phyloP scores from a whole-genome alignment of 73 alveolate genomes.

The Paramecium pentaurelia region DNA sequence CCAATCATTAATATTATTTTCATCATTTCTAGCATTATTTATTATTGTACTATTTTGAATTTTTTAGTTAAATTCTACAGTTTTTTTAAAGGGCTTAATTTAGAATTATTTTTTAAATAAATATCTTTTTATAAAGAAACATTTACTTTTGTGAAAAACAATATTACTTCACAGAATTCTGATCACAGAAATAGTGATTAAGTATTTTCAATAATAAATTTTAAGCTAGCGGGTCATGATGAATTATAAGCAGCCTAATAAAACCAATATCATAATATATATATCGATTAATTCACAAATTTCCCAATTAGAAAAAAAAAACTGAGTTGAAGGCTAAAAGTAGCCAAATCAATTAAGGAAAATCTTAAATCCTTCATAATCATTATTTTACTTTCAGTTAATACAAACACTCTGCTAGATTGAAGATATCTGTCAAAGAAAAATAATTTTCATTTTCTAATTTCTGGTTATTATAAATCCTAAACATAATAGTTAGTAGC shows the following conservation, averaged over 20 bases:
- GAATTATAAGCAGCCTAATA: background rate
- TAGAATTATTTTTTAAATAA: no score
- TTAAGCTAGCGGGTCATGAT: background rate
- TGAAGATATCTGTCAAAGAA: background rate
- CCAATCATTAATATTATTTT: background rate
- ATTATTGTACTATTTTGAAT: no score
- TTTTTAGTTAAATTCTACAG: no score
- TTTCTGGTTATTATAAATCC: background rate
- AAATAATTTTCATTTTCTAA: background rate
- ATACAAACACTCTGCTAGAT: background rate
- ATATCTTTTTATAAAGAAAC: background rate
- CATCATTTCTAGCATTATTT: background rate
- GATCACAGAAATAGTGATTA: background rate
- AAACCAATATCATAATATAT: background rate
- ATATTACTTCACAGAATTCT: background rate
- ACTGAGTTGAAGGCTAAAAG: background rate
- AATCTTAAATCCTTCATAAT: background rate
- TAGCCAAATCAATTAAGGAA: slow-evolving; percentile 1
- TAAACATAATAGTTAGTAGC: background rate
- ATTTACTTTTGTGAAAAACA: background rate
- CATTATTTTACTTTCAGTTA: background rate
- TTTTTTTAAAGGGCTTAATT: no score
- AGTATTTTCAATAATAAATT: slow-evolving; percentile 7
- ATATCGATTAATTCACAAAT: background rate
- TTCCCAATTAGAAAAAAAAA: background rate